A percentile compares a stretch with the other conserved stretches of the same genome.
Conservation (phyloP, 2,329 filamentous ascomycete genomes). For the Botrytis fragariae region DNA sequence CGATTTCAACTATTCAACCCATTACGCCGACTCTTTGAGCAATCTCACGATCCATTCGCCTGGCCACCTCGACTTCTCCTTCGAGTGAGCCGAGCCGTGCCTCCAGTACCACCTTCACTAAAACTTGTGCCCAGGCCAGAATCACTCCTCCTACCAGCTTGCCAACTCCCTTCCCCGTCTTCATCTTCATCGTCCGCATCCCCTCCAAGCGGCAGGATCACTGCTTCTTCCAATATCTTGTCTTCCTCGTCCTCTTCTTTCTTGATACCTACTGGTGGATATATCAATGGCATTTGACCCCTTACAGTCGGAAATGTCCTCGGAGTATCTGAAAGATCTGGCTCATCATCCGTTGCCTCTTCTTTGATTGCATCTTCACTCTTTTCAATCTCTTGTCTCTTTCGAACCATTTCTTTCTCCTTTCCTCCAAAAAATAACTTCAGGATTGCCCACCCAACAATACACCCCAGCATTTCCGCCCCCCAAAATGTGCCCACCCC, state of each 20-base stretch:
- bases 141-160: slow-evolving; percentile 40
- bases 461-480: slow-evolving; percentile 67
- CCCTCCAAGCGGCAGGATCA: slow-evolving; percentile 37
- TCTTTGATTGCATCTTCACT: slow-evolving; percentile 16
- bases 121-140: slow-evolving; percentile 56
- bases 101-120: slow-evolving; percentile 41
- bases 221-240: slow-evolving; percentile 29
- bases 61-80: slow-evolving; percentile 27
- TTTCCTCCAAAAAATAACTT: slow-evolving; percentile 23
- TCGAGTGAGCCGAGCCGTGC: slow-evolving; percentile 26
- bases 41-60: neutral
- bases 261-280: slow-evolving; percentile 38
- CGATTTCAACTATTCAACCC: neutral
- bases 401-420: slow-evolving; percentile 30
- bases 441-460: slow-evolving; percentile 60
- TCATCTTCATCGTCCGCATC: slow-evolving; percentile 51
- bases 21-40: neutral
- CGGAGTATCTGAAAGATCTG: slow-evolving; percentile 44
- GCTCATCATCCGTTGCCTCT: slow-evolving; percentile 33
- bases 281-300: slow-evolving; percentile 44
- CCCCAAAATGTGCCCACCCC: slow-evolving; percentile 75
- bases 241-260: slow-evolving; percentile 36
- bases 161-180: slow-evolving; percentile 41
- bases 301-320: slow-evolving; percentile 46
- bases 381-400: slow-evolving; percentile 26